Evolutionary conservation across 176 grass and related monocot genomes (phyloP).

Genomic region (Oryza glumipatula): DNA sequence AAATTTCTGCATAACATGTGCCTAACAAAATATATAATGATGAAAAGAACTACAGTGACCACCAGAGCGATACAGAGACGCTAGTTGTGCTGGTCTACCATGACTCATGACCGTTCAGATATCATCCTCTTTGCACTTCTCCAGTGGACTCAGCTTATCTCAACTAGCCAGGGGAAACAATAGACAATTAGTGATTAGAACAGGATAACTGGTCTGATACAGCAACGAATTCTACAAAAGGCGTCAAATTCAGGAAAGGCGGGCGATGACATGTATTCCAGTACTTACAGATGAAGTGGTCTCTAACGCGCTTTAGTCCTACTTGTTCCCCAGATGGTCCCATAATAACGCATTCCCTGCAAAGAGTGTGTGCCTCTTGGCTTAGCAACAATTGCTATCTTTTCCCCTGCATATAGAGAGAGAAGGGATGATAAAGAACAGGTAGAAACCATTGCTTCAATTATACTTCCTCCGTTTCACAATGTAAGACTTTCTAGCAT

Average conservation of each 20-base stretch:
- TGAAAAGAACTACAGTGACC: too few relatives aligned
- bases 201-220: neutral
- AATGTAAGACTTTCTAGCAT: too few relatives aligned
- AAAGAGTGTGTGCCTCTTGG: conserved; percentile 76
- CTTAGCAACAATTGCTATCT: conserved; percentile 59
- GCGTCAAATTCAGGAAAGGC: neutral
- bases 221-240: neutral
- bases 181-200: neutral
- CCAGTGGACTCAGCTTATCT: conserved; percentile 58
- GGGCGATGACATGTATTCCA: neutral
- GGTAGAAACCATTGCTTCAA: neutral
- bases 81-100: neutral
- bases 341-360: conserved; percentile 67
- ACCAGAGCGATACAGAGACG: too few relatives aligned
- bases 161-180: conserved; percentile 54
- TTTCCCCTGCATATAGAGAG: conserved; percentile 45
- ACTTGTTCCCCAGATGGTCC: conserved; percentile 38
- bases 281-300: conserved; percentile 93
- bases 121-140: conserved; percentile 71
- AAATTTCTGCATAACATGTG: neutral
- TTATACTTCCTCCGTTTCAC: neutral
- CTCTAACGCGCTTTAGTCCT: conserved; percentile 65
- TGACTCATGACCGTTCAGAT: conserved; percentile 64
- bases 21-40: too few relatives aligned
- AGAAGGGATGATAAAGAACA: neutral